Conservation (phyloP, 75 land plant genomes). For the Sequoiadendron giganteum region DNA sequence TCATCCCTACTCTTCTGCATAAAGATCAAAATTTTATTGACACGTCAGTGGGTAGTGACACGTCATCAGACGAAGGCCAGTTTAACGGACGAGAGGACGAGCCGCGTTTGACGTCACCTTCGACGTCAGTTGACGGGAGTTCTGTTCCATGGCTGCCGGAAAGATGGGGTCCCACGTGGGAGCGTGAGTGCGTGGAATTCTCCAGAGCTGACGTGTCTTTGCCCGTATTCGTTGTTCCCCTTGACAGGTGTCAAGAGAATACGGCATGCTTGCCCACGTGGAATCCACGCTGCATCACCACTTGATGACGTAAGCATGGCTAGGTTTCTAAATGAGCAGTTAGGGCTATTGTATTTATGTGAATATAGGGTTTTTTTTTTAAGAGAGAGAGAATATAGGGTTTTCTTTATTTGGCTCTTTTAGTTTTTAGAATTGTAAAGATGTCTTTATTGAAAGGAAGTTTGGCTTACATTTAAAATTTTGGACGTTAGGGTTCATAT, state of each 20-base stretch:
- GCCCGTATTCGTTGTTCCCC: not conserved
- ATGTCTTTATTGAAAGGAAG: too few relatives aligned
- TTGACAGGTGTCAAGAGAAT: not conserved
- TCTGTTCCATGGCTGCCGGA: not conserved
- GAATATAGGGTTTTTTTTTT: too few relatives aligned
- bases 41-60: not conserved
- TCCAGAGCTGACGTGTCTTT: not conserved
- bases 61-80: not conserved
- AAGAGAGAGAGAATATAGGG: too few relatives aligned
- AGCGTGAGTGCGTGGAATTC: not conserved
- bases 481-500: too few relatives aligned
- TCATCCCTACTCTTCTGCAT: constrained; percentile 8
- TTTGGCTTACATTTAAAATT: too few relatives aligned
- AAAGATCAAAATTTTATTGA: not conserved
- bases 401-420: too few relatives aligned
- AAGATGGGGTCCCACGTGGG: not conserved
- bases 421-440: too few relatives aligned
- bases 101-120: not conserved
- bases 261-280: not conserved
- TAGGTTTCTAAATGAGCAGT: too few relatives aligned
- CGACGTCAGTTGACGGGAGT: not conserved
- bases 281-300: not conserved
- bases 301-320: not conserved
- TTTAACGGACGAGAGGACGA: not conserved
- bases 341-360: too few relatives aligned